A percentile compares a stretch with the other conserved stretches of the same genome.
Conservation (phyloP, 306 rosid species). For the Comarum palustre region DNA sequence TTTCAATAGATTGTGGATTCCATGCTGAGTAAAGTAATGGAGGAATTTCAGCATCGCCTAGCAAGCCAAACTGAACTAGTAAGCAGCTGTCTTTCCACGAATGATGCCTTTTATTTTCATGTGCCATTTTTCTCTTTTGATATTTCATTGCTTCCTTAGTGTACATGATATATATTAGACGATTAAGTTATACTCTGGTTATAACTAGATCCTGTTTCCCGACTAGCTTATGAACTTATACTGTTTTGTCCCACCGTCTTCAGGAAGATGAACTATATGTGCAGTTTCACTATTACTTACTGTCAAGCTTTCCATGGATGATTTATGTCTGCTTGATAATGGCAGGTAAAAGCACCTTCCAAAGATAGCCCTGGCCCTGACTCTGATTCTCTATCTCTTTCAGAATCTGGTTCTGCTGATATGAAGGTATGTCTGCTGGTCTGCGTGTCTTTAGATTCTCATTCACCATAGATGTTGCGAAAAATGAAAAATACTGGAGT, state of each 20-base stretch:
- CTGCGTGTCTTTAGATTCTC: slow-evolving; percentile 16
- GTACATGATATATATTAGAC: neutral
- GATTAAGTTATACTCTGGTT: neutral
- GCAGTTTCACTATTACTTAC: neutral
- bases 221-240: neutral
- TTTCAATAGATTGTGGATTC: slow-evolving; percentile 66
- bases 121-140: neutral
- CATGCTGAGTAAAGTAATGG: slow-evolving; percentile 69
- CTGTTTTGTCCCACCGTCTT: neutral
- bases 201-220: neutral
- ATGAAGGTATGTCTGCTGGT: slow-evolving; percentile 42
- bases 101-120: slow-evolving; percentile 2
- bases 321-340: slow-evolving; percentile 16
- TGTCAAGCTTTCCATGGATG: neutral
- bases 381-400: neutral
- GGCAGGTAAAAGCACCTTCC: slow-evolving; percentile 48
- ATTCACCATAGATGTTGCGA: neutral
- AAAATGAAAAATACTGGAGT: neutral
- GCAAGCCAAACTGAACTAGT: slow-evolving; percentile 49
- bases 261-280: neutral
- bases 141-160: neutral
- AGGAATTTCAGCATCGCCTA: slow-evolving; percentile 66
- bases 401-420: slow-evolving; percentile 36
- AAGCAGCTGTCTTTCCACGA: slow-evolving; percentile 24
- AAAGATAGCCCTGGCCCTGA: slow-evolving; percentile 22